phyloP scores from a whole-genome alignment of 805 yeast species.

The Candida silvicultrix region DNA sequence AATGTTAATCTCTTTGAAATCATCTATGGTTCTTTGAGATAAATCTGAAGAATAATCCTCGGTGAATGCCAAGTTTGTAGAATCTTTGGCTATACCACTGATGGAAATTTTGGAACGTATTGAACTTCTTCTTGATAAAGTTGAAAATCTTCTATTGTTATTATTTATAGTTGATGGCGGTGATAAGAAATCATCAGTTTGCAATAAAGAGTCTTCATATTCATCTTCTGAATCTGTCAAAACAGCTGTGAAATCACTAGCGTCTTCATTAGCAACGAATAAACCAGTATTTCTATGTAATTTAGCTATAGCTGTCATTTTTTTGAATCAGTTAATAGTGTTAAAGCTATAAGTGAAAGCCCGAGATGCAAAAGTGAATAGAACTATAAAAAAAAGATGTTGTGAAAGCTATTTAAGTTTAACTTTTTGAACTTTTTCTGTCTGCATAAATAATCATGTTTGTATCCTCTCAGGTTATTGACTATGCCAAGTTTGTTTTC shows the following conservation, averaged over 20 bases:
- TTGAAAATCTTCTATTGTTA: neutral
- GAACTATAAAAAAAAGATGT: too few species aligned
- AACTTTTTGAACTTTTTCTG: too few species aligned
- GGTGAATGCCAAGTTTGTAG: constrained; percentile 7
- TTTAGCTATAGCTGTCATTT: too few species aligned
- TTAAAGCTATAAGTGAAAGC: too few species aligned
- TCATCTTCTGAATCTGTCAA: neutral
- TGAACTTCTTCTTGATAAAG: constrained; percentile 6
- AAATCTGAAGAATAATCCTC: constrained; percentile 10
- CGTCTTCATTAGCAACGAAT: neutral
- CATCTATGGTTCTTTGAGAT: constrained; percentile 26
- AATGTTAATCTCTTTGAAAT: constrained; percentile 66
- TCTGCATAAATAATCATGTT: too few species aligned
- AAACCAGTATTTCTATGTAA: neutral
- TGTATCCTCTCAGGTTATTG: too few species aligned
- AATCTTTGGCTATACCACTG: constrained; percentile 6
- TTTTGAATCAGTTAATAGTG: too few species aligned
- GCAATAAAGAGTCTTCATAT: neutral
- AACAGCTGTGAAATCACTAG: neutral
- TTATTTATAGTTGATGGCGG: neutral
- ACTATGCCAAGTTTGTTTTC: too few species aligned
- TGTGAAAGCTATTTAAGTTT: too few species aligned
- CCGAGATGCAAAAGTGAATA: too few species aligned
- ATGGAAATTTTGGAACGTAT: constrained; percentile 14
- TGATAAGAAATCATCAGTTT: neutral